Base-by-base conservation (phyloP, 257 asterid genomes). In the Przewalskia tangutica region DNA sequence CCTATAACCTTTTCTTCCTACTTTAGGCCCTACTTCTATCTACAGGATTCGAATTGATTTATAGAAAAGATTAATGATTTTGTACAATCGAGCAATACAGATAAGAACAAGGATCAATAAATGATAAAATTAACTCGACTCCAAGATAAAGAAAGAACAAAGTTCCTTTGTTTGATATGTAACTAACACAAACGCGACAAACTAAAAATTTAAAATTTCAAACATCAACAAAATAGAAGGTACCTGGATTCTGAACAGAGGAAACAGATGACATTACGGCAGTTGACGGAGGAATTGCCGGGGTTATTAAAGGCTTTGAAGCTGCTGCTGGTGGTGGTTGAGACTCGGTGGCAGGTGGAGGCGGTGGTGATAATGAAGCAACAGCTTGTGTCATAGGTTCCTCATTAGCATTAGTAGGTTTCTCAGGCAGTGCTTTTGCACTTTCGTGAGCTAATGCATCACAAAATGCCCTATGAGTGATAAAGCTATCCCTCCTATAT, bases 401-500 rank as follows among this genome's bases (percentile, higher is more conserved):
- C 83, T 87, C 90, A 62, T 85, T 83, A 71, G 82, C 84, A 85
- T 62, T 64, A 81, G 90, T 87, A 70, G 89, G 85, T 71, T 83
- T 83, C 27, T 60, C 77, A 2, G 87, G 81, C 44, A 85, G 86
- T 40, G 90, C 77, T 87, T 91, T 92, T 0, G 94, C 90, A 89
- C 84, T 90, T 84, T 94, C 98, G 83, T 85, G 91, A 27, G 97
- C 97, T 79, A 92, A 86, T 81, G 89, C 95, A 87, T 94, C 97
- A 87, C 98, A 94, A 83, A 92, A 94, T n/a, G 98, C 97, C 83
- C 97, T 91, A 76, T 94, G 98, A 36, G 97, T 94, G 82, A 93
- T 90, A 81, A 91, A 94, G 86, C 97, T 94, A 88, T 94, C 98
- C 93, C 92, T 90, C 97, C 98, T 94, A 85, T 85, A 87, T 51